phyloP scores from a whole-genome alignment of 2,329 filamentous ascomycete species.

The Pseudodiploospora longispora region DNA sequence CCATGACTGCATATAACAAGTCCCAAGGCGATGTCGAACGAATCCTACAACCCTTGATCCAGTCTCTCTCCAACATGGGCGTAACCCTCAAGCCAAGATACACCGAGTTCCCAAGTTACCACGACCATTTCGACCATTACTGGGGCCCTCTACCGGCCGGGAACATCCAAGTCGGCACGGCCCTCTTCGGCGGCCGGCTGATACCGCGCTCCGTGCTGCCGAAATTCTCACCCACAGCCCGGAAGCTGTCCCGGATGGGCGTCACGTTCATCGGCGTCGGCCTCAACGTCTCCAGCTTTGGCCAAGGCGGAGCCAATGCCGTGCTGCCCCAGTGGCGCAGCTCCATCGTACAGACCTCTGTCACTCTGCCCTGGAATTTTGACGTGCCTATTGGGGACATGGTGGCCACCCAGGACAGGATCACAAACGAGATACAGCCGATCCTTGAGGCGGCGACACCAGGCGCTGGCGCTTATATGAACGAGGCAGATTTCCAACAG shows the following conservation, averaged over 20 bases:
- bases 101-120: conserved; percentile 19
- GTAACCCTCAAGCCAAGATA: conserved; percentile 20
- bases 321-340: conserved; percentile 35
- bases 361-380: conserved; percentile 21
- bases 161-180: conserved; percentile 23
- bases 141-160: conserved; percentile 28
- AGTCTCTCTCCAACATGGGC: conserved; percentile 13
- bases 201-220: conserved; percentile 28
- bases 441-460: conserved; percentile 23
- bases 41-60: conserved; percentile 35
- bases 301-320: conserved; percentile 19
- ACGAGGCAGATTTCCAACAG: conserved; percentile 43
- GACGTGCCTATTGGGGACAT: conserved; percentile 20
- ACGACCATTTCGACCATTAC: conserved; percentile 18
- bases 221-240: background rate
- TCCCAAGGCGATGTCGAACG: conserved; percentile 29
- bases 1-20: conserved; percentile 35
- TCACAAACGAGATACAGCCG: conserved; percentile 19
- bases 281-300: conserved; percentile 11
- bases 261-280: conserved; percentile 14
- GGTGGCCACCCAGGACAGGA: conserved; percentile 21
- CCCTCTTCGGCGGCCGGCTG: conserved; percentile 32
- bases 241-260: conserved; percentile 3
- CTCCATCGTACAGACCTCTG: conserved; percentile 22
- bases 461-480: conserved; percentile 38